Base-by-base conservation (phyloP, 1,284 basidiomycete genomes). In the Neolentinus lepideus region DNA sequence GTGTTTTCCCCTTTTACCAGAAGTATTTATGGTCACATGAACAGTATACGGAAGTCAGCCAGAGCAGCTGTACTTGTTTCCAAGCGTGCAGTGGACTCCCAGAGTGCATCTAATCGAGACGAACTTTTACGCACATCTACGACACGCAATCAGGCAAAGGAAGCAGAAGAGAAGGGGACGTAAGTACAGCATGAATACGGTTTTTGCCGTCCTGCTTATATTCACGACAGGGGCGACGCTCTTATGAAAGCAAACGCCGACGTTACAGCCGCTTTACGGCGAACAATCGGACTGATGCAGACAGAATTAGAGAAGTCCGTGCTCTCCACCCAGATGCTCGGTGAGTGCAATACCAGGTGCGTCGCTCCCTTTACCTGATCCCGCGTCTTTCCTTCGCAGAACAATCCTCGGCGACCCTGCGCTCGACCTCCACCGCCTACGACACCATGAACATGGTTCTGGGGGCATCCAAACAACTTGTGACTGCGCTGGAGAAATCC, bases 231-330 rank as follows among this genome's bases (percentile, higher is more conserved):
- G 8, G 93, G 93, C 60, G 93, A 97, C 62, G 80, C 80, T 0
- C 76, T 98, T 9, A 94, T 94, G 86, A 86, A 85, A 61, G 85
- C 92, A 24, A 92, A 87, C 57, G 83, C 89, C 61, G 84, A 95
- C 61, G 91, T 98, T 12, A 96, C 94, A 0, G 86, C 90, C 51
- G 84, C 92, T 1, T 73, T 98, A 3, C 84, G 90, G 52, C 81
- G 93, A 31, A 97, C 94, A 4, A 81, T 94, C 26, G 79, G 77
- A 19, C 73, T 92, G 9, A 92, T 98, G 88, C 92, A 95, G 70
- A 83, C 81, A 50, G 94, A 98, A 65, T 82, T 98, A 2, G 90
- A 97, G 65, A 83, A 85, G 31, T 94, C 92, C 0, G 90, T 95
- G 11, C 75, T 96, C 47, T 85, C 90, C 1, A 79, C 78, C 2